Conservation (phyloP, 352 stramenopile genomes). For the Pythium sukuiense region DNA sequence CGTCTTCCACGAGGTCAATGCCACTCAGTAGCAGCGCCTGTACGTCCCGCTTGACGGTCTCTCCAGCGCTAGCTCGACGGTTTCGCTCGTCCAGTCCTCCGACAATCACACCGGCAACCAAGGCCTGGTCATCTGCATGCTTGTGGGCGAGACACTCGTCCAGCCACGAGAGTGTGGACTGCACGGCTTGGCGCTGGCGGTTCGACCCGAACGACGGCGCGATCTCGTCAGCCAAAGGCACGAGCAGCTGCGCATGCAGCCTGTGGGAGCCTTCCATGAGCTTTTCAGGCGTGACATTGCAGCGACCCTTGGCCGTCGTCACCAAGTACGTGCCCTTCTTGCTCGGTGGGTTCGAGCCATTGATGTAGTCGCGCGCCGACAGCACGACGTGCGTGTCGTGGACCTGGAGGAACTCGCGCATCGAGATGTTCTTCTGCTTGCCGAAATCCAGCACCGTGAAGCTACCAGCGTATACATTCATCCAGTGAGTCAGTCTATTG, state of each 20-base stretch:
- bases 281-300: slow-evolving; percentile 41
- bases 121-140: slow-evolving; percentile 8
- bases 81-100: slow-evolving; percentile 60
- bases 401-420: slow-evolving; percentile 56
- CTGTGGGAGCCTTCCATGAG: slow-evolving; percentile 60
- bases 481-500: not conserved
- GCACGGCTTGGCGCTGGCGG: slow-evolving; percentile 61
- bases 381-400: slow-evolving; percentile 52
- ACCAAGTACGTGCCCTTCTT: slow-evolving; percentile 60
- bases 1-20: slow-evolving; percentile 44
- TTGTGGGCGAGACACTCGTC: slow-evolving; percentile 53
- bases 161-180: slow-evolving; percentile 69
- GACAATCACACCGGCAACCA: slow-evolving; percentile 68
- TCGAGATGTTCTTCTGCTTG: slow-evolving; percentile 36
- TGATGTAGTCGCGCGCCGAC: slow-evolving; percentile 74
- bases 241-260: slow-evolving; percentile 54
- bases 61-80: slow-evolving; percentile 47
- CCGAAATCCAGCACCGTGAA: slow-evolving; percentile 35
- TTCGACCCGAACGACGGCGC: slow-evolving; percentile 55
- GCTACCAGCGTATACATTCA: slow-evolving; percentile 19
- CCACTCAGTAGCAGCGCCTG: slow-evolving; percentile 69
- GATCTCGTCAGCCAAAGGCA: slow-evolving; percentile 73
- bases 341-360: slow-evolving; percentile 50
- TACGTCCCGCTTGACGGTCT: slow-evolving; percentile 70
- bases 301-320: slow-evolving; percentile 53